Evolutionary conservation across 805 yeast genomes (phyloP), one percentile per base, ranked within the genome.

Genomic region (Brettanomyces naardenensis): DNA sequence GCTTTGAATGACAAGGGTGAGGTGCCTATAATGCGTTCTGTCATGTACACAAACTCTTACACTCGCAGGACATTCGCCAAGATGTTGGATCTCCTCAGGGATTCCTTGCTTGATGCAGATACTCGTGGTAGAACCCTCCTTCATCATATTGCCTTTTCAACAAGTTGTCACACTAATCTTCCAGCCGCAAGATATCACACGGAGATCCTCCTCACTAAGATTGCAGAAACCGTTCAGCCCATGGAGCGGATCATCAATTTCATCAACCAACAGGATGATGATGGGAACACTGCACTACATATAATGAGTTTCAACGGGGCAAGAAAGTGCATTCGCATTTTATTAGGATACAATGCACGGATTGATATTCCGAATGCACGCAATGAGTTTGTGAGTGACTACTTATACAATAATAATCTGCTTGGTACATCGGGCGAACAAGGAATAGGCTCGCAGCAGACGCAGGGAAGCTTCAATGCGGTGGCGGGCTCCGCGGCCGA

Each of bases 1-100:
- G 67, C 68, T 3, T 60, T 72, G 13, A 83, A 83, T 50, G 70
- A 77, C 42, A 70, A 71, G 32, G 96, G 96, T 0, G 86, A 89
- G 53, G 89, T 88, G 18, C 94, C 97, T 4, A 65, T 92, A 28
- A 82, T 90, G 61, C 75, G 95, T 49, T 68, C 92, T 19, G 83
- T 90, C 2, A 68, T 80, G 48, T 92, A 88, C 64, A 89, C 95
- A 36, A 92, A 92, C 61, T 82, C 95, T 39, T 88, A 72, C 56
- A 82, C 85, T 23, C 69, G 83, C 45, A 72, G 88, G 44, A 76
- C 90, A 13, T 90, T 92, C 52, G 82, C 92, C 4, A 73, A 71
- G 45, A 73, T 90, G 2, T 72, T 87, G 35, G 92, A 85, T 38
- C 63, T 88, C 33, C 66, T 92, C 36, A 78, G 80, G 42, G 80